Percentiles rank a stretch among this genome's conserved stretches.
Evolutionary conservation across 2,329 filamentous ascomycete species (phyloP).

Genomic region (Metarhizium anisopliae): DNA sequence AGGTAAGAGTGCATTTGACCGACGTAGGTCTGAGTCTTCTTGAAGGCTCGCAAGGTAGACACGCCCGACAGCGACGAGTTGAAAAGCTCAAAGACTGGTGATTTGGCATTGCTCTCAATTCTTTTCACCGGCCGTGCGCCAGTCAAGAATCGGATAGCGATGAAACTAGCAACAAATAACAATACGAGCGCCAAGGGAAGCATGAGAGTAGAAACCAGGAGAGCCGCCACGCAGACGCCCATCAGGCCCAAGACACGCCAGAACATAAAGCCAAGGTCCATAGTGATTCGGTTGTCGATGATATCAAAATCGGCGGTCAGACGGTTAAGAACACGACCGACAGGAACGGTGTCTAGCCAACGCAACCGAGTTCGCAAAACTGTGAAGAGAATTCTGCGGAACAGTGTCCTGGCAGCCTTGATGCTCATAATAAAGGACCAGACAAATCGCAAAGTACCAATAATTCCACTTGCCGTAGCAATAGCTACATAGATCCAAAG

Average conservation of each 20-base stretch:
- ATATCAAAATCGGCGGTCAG: slow-evolving; percentile 71
- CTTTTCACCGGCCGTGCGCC: slow-evolving; percentile 68
- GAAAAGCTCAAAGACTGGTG: slow-evolving; percentile 74
- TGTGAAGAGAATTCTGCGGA: slow-evolving; percentile 55
- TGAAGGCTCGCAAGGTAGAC: slow-evolving; percentile 66
- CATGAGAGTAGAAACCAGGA: slow-evolving; percentile 60
- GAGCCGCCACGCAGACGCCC: slow-evolving; percentile 56
- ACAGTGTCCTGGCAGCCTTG: slow-evolving; percentile 59
- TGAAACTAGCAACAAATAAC: slow-evolving; percentile 46
- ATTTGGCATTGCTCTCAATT: slow-evolving; percentile 68
- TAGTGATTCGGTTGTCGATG: slow-evolving; percentile 59
- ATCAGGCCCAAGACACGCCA: slow-evolving; percentile 53
- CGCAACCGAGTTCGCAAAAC: slow-evolving; percentile 65
- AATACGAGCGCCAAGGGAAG: slow-evolving; percentile 53
- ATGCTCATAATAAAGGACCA: slow-evolving; percentile 58
- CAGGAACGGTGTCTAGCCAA: slow-evolving; percentile 72
- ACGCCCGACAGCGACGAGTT: slow-evolving; percentile 64
- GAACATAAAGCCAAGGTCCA: slow-evolving; percentile 51
- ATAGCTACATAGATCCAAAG: slow-evolving; percentile 58
- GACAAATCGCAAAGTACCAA: slow-evolving; percentile 55
- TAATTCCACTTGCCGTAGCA: slow-evolving; percentile 44
- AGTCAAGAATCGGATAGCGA: slow-evolving; percentile 55
- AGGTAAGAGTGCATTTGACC: slow-evolving; percentile 61
- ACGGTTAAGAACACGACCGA: slow-evolving; percentile 68
- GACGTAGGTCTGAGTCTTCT: slow-evolving; percentile 57